Evolutionary conservation across 371 early-diverging fungal species (phyloP), one percentile per base, ranked within the genome.

Genomic region (Amoeboaphelidium protococcarum): DNA sequence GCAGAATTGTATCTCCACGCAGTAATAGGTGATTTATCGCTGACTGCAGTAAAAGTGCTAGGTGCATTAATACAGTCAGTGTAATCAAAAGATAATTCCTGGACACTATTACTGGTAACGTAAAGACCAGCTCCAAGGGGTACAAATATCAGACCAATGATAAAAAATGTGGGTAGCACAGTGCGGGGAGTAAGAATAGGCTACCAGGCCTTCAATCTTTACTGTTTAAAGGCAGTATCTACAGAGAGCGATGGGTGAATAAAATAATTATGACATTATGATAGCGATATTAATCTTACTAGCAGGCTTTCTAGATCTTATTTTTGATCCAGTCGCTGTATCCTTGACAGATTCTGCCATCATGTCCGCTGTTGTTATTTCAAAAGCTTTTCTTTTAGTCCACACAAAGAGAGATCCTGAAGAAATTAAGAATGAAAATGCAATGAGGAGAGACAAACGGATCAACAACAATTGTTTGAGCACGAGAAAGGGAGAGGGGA

Each of bases 181-280:
- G 80, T 76, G 53, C 79, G 80, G 41, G 96, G 94, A 3, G 90
- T 92, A 40, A 95, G 67, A 22, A 95, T 76, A 0, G 96, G 96
- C 59, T 92, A 92, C 91, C 91, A 95, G 2, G 91, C 85, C 55
- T 84, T 83, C 54, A 95, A 70, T 19, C 88, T 74, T 61, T 95
- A 94, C 64, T 95, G 96, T 66, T 85, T 84, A 63, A 91, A 91
- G 3, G 90, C 82, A 45, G 86, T 88, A 67, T 91, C 79, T 81
- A 31, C 37, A 31, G 16, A 10, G 10, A 31, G 16, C 16, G 37
- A 31, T 31, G 37, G 16, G 37, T 16, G 6, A 31, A 31, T 10
- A 16, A 16, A 16, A 31, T 31, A 6, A 31, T 31, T 31, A 31
- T 10, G 6, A n/a, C n/a, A n/a, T n/a, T n/a, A n/a, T n/a, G n/a